A percentile compares a stretch with the other conserved stretches of the same genome.
Conservation (phyloP, 2,329 filamentous ascomycete species). For the Orbilia brochopaga region DNA sequence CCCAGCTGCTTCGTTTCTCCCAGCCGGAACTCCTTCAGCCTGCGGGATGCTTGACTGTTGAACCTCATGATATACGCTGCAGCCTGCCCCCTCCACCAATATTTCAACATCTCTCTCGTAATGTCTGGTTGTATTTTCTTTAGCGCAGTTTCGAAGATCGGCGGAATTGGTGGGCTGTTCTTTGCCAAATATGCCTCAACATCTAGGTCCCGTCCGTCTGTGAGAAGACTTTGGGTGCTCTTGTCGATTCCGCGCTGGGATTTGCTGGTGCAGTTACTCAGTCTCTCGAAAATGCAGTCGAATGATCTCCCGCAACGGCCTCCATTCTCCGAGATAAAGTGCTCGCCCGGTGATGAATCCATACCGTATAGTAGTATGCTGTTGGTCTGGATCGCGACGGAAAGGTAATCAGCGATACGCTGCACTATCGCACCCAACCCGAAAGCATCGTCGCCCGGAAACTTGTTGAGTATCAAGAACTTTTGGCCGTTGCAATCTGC, state of each 20-base stretch:
- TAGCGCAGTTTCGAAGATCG: slow-evolving; percentile 46
- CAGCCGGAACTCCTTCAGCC: slow-evolving; percentile 38
- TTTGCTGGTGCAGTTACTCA: slow-evolving; percentile 30
- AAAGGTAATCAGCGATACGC: slow-evolving; percentile 46
- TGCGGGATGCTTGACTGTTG: slow-evolving; percentile 46
- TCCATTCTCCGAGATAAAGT: slow-evolving; percentile 44
- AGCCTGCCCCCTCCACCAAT: slow-evolving; percentile 53
- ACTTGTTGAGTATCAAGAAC: slow-evolving; percentile 52
- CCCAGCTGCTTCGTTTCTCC: slow-evolving; percentile 36
- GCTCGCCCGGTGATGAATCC: slow-evolving; percentile 47
- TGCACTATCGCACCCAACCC: slow-evolving; percentile 51
- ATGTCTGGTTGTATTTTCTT: slow-evolving; percentile 49
- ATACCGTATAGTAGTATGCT: slow-evolving; percentile 51
- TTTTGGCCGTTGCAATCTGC: slow-evolving; percentile 25
- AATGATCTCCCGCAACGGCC: slow-evolving; percentile 49
- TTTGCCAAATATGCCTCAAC: slow-evolving; percentile 27
- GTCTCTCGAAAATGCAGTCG: slow-evolving; percentile 52
- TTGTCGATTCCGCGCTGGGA: slow-evolving; percentile 19
- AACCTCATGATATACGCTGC: slow-evolving; percentile 53
- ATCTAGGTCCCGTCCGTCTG: slow-evolving; percentile 15
- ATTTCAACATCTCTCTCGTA: slow-evolving; percentile 50
- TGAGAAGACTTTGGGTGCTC: slow-evolving; percentile 21
- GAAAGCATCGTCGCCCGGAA: slow-evolving; percentile 52
- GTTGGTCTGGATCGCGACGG: slow-evolving; percentile 50
- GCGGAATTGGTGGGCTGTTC: slow-evolving; percentile 39